Evolutionary conservation across 768 basidiomycete species (phyloP).

Genomic region (Collybia nuda): DNA sequence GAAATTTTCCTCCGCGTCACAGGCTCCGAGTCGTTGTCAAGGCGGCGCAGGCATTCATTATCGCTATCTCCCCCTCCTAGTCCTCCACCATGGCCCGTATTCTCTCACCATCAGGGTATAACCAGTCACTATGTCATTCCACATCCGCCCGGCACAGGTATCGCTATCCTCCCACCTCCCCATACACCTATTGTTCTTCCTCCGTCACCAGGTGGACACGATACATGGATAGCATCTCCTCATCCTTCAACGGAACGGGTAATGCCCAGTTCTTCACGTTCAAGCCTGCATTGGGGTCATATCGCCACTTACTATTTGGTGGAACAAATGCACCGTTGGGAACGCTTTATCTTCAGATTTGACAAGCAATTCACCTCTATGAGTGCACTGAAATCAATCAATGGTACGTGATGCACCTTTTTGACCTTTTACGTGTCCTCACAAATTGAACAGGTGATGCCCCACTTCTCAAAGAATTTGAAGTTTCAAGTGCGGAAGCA

Average conservation of each 20-base stretch:
- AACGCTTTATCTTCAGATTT: slow-evolving; percentile 78
- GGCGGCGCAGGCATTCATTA: slow-evolving; percentile 28
- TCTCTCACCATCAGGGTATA: slow-evolving; percentile 25
- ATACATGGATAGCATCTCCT: slow-evolving; percentile 34
- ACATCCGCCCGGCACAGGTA: slow-evolving; percentile 25
- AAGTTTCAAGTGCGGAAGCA: slow-evolving; percentile 71
- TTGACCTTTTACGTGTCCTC: slow-evolving; percentile 3
- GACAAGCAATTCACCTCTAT: slow-evolving; percentile 77
- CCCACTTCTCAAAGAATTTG: slow-evolving; percentile 73
- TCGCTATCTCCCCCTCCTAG: slow-evolving; percentile 28
- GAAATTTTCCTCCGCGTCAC: slow-evolving; percentile 71
- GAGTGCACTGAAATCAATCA: slow-evolving; percentile 70
- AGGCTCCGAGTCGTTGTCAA: slow-evolving; percentile 16
- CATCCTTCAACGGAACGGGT: slow-evolving; percentile 22
- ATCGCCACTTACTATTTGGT: slow-evolving; percentile 79
- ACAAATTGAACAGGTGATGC: slow-evolving; percentile 53
- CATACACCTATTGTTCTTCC: slow-evolving; percentile 47
- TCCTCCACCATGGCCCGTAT: slow-evolving; percentile 32
- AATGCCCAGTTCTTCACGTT: slow-evolving; percentile 30
- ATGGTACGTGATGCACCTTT: slow-evolving; percentile 42
- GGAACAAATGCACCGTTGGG: slow-evolving; percentile 81
- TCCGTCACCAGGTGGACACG: slow-evolving; percentile 39
- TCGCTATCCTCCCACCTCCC: slow-evolving; percentile 29
- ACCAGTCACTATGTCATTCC: slow-evolving; percentile 36
- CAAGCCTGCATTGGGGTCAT: slow-evolving; percentile 75